phyloP scores from a whole-genome alignment of 257 asterid genomes.

The Orobanche coerulescens region DNA sequence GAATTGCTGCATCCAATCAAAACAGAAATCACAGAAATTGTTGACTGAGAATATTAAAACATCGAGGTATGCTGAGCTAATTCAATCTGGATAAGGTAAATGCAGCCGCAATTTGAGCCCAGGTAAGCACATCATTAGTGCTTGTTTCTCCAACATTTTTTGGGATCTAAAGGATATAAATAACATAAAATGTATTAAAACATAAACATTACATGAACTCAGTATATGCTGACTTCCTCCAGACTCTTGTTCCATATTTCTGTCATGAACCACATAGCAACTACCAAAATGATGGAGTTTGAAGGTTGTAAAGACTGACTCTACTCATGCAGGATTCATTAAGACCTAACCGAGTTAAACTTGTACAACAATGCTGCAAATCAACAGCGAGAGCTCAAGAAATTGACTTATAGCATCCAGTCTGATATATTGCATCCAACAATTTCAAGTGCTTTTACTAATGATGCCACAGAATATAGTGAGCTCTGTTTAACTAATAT shows the following conservation, averaged over 20 bases:
- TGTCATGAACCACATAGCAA: neutral
- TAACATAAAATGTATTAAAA: neutral
- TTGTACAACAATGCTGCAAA: too few relatives aligned
- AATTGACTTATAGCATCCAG: too few relatives aligned
- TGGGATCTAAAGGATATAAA: neutral
- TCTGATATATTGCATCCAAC: too few relatives aligned
- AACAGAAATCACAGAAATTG: neutral
- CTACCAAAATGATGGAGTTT: neutral
- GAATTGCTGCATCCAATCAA: neutral
- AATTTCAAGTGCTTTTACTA: too few relatives aligned
- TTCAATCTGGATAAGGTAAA: conserved; percentile 14
- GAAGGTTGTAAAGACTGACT: neutral
- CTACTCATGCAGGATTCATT: too few relatives aligned
- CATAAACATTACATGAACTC: neutral
- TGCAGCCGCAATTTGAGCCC: neutral
- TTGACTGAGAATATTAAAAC: neutral
- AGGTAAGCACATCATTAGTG: neutral
- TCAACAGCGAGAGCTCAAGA: too few relatives aligned
- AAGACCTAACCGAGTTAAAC: too few relatives aligned
- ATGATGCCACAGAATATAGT: too few relatives aligned
- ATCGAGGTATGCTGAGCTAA: conserved; percentile 1
- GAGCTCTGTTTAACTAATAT: too few relatives aligned
- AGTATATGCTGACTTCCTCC: neutral
- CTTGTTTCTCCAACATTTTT: neutral
- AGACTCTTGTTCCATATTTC: neutral